Evolutionary conservation across 331 rosid genomes (phyloP).

Genomic region (Quercus phellos): DNA sequence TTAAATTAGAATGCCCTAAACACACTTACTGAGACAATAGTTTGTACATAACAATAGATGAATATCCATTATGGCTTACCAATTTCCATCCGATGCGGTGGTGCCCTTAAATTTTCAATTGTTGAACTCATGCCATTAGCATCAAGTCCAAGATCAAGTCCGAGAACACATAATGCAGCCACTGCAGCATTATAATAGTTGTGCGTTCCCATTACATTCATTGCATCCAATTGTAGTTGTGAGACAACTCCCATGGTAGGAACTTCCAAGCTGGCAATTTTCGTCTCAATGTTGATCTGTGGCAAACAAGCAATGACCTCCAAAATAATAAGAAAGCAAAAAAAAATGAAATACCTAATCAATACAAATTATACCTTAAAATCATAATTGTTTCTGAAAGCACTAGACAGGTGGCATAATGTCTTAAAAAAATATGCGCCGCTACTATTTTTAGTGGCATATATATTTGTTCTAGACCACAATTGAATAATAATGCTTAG

Average conservation of each 20-base stretch:
- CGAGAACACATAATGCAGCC: slow-evolving; percentile 25
- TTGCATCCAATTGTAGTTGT: slow-evolving; percentile 21
- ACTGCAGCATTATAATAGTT: slow-evolving; percentile 31
- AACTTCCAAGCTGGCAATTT: slow-evolving; percentile 23
- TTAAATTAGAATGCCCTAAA: too few relatives aligned
- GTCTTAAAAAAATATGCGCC: background rate
- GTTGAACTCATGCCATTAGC: slow-evolving; percentile 15
- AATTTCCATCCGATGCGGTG: slow-evolving; percentile 35
- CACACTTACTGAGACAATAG: background rate
- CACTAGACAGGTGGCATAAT: background rate
- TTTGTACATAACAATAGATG: background rate
- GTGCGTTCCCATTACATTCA: slow-evolving; percentile 27
- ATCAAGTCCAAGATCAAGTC: slow-evolving; percentile 24
- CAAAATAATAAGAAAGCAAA: background rate
- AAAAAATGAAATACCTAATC: background rate
- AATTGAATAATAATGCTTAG: too few relatives aligned
- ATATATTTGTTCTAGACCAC: too few relatives aligned
- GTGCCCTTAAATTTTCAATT: slow-evolving; percentile 20
- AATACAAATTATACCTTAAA: background rate
- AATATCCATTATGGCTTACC: slow-evolving; percentile 15
- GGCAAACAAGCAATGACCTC: background rate
- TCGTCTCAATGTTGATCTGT: slow-evolving; percentile 20
- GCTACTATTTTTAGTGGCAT: background rate
- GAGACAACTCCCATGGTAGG: slow-evolving; percentile 26
- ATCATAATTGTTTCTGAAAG: background rate